Percentiles rank a stretch among this genome's conserved stretches.
phyloP scores from a whole-genome alignment of 148 eudicot species.

The Vaccinium myrtillus region DNA sequence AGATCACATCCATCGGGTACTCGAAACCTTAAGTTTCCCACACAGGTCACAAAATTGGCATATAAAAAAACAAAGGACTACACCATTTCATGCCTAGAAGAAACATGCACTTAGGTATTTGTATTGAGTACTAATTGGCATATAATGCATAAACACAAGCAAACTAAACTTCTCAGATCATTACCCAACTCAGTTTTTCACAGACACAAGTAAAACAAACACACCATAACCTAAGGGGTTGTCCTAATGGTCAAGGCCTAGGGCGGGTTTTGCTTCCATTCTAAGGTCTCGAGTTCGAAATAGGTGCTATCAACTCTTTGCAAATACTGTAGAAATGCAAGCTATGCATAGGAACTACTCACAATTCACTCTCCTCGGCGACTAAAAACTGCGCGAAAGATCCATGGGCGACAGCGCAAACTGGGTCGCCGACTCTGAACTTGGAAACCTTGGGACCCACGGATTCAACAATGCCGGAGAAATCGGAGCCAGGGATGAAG shows the following conservation, averaged over 20 bases:
- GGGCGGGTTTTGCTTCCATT: no score
- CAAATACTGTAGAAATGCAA: neutral
- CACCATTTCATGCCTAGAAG: neutral
- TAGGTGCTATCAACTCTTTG: no score
- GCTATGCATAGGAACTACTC: constrained; percentile 18
- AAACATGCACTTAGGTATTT: no score
- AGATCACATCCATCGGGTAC: constrained; percentile 94
- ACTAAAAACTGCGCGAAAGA: constrained; percentile 76
- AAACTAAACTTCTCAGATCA: neutral
- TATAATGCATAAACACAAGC: neutral
- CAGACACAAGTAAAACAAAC: neutral
- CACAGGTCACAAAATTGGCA: neutral
- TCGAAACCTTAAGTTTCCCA: constrained; percentile 47
- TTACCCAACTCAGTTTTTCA: constrained; percentile 3
- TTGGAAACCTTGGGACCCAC: constrained; percentile 50
- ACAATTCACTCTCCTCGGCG: constrained; percentile 73
- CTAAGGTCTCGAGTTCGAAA: no score
- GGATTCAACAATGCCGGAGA: constrained; percentile 64
- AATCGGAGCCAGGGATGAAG: constrained; percentile 85
- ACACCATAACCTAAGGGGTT: neutral
- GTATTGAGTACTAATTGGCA: no score
- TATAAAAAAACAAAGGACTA: neutral
- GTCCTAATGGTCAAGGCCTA: no score
- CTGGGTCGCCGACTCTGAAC: constrained; percentile 72
- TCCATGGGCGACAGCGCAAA: constrained; percentile 59